Conservation (phyloP, 805 yeast species). For the Lachancea meyersii region DNA sequence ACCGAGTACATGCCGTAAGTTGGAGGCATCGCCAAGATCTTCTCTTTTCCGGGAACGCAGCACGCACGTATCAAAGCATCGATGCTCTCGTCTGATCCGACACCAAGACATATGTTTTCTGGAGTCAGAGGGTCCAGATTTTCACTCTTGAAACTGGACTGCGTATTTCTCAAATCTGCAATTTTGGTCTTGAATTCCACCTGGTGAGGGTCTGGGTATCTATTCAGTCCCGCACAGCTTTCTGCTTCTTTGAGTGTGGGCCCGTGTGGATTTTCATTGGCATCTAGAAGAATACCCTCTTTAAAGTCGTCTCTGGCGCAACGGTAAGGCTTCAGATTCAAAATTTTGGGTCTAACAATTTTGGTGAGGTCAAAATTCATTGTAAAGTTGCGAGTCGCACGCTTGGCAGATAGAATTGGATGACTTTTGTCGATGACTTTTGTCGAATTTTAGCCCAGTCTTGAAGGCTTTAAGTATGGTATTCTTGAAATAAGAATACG, state of each 20-base stretch:
- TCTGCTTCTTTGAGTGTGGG: constrained; percentile 54
- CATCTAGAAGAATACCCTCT: constrained; percentile 84
- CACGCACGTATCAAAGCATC: constrained; percentile 82
- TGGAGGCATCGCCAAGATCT: constrained; percentile 83
- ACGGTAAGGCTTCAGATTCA: constrained; percentile 78
- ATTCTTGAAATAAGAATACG: too few relatives aligned
- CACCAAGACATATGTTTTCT: constrained; percentile 83
- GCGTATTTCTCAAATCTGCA: constrained; percentile 59
- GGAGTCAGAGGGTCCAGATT: constrained; percentile 38
- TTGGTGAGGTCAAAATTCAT: constrained; percentile 28
- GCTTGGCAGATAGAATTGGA: too few relatives aligned
- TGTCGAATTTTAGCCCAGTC: too few relatives aligned
- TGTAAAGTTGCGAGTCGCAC: neutral
- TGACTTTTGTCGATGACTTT: too few relatives aligned
- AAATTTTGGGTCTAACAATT: constrained; percentile 79
- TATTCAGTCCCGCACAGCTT: constrained; percentile 58
- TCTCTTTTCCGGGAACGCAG: constrained; percentile 77
- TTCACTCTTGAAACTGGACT: constrained; percentile 16
- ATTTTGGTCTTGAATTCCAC: constrained; percentile 63
- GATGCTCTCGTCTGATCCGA: constrained; percentile 94
- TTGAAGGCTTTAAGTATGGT: too few relatives aligned
- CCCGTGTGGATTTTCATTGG: constrained; percentile 94
- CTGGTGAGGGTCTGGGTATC: constrained; percentile 98
- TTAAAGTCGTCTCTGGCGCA: constrained; percentile 96
- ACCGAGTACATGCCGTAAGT: constrained; percentile 97